Conservation (phyloP, 75 land plant genomes). For the Pinus tabuliformis region DNA sequence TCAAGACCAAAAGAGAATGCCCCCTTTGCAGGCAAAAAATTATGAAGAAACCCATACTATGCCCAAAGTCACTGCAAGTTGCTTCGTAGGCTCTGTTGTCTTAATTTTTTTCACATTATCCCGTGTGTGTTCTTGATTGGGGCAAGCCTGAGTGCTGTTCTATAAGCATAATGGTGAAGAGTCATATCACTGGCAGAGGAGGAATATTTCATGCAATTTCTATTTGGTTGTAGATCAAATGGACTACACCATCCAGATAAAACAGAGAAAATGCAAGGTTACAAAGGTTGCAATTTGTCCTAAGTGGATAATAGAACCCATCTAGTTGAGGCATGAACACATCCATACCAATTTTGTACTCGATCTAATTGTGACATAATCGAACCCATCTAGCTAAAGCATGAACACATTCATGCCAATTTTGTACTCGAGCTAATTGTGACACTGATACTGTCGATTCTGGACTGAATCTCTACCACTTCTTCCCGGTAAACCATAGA, state of each 20-base stretch:
- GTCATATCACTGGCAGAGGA: neutral
- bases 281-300: neutral
- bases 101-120: neutral
- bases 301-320: neutral
- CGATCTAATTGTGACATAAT: neutral
- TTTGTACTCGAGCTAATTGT: neutral
- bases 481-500: too few relatives aligned
- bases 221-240: neutral
- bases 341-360: too few relatives aligned
- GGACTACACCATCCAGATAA: neutral
- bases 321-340: neutral
- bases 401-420: neutral
- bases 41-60: neutral
- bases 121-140: neutral
- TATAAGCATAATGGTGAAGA: neutral
- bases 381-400: neutral
- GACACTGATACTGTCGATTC: neutral
- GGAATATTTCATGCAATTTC: neutral
- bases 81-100: neutral
- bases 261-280: neutral
- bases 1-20: neutral
- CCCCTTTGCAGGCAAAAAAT: slow-evolving; percentile 5
- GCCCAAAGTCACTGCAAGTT: neutral
- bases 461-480: neutral
- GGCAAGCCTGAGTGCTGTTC: neutral